Base-by-base conservation (phyloP, 371 early-diverging fungal genomes). In the Mortierella sp. region DNA sequence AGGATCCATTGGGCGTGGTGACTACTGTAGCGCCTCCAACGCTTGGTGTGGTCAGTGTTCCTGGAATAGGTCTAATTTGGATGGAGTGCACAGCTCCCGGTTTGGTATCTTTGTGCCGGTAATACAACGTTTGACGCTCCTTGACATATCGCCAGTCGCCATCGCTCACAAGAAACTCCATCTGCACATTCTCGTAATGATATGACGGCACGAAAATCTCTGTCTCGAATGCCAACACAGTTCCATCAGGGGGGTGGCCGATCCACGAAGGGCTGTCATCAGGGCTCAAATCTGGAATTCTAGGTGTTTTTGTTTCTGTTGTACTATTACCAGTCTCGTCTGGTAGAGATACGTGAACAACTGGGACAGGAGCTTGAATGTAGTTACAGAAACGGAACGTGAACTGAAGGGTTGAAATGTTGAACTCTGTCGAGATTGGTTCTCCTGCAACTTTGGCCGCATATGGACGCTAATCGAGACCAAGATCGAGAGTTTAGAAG, bases 401-500 rank as follows among this genome's bases (percentile, higher is more conserved):
- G 63, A 86, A 94, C 69, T 83, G 83, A 4, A 90, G 66, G 3
- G 70, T 84, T 14, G 82, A 68, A 59, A 92, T 63, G 63, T 91
- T 75, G 68, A 94, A 94, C 43, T 83, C 80, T 29, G 86, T 85
- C 18, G 61, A 46, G 9, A 82, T 68, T 12, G 94, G 94, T 48
- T 69, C 84, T 19, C 95, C 95, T 2, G 93, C 89, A 7, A 93
- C 74, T 64, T 93, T 92, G 50, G 89, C 83, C 7, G 93, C 94
- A 81, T 93, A 94, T 2, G 94, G 94, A 14, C 95, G 86, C 82
- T 87, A 64, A 26, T 4, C 15, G 12, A 45, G 21, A 18, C 47
- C 16, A 23, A 52, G 18, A 64, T 1, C n/a, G 0, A 3, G 56
- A 55, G n/a, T n/a, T n/a, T n/a, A n/a, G n/a, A n/a, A n/a, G n/a